Percentiles rank a stretch among this genome's conserved stretches.
phyloP scores from a whole-genome alignment of 257 asterid genomes.

The Solanum etuberosum region DNA sequence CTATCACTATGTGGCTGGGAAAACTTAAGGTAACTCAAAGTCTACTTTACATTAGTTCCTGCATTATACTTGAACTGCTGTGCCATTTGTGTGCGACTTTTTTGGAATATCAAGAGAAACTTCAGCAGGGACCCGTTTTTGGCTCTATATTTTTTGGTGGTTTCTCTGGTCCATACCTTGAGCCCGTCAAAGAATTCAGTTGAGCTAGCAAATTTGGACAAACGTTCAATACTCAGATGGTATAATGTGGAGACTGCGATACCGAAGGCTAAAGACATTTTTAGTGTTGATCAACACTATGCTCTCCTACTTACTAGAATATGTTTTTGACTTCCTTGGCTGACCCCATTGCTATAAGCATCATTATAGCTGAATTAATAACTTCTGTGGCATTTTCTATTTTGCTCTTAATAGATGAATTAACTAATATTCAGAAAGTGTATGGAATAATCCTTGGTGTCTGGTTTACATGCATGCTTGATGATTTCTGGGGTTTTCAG shows the following conservation, averaged over 20 bases:
- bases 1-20: constrained; percentile 84
- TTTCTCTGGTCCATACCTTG: neutral
- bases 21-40: constrained; percentile 57
- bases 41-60: neutral
- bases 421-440: neutral
- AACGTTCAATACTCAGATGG: neutral
- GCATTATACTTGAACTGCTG: neutral
- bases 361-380: neutral
- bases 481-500: neutral
- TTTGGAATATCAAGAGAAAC: neutral
- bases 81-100: neutral
- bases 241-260: neutral
- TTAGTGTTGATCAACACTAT: neutral
- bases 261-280: neutral
- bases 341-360: neutral
- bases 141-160: neutral
- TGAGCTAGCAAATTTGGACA: neutral
- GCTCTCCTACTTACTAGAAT: neutral
- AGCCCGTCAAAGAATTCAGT: neutral
- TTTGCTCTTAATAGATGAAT: neutral
- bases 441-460: neutral
- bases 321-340: neutral
- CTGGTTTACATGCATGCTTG: neutral
- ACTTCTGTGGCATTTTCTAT: neutral
- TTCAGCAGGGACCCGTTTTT: neutral